A percentile compares a stretch with the other conserved stretches of the same genome.
These are phyloP conservation scores for Monosporascus sp. DNA, from an alignment of 2,329 filamentous ascomycete genomes.

Conservation along the genomic window DNA sequence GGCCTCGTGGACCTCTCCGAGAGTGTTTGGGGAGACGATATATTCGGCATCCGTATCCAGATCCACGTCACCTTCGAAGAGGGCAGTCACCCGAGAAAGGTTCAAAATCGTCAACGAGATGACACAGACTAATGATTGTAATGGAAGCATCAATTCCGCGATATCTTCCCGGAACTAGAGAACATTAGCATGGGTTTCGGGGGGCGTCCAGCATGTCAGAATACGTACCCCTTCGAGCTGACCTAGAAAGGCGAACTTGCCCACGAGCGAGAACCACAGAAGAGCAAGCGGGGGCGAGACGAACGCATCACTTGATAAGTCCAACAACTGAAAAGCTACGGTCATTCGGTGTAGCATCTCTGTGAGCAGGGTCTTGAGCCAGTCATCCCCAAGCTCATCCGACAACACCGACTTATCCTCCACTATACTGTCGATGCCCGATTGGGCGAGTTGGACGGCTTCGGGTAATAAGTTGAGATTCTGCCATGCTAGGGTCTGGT, in stretches of 20 bases:
- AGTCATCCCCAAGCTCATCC: conserved; percentile 20
- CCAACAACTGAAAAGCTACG: conserved; percentile 65
- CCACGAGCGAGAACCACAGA: conserved; percentile 72
- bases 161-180: conserved; percentile 14
- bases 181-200: conserved; percentile 30
- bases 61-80: conserved; percentile 47
- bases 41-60: conserved; percentile 47
- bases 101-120: conserved; percentile 71
- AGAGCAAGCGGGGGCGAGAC: conserved; percentile 54
- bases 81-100: conserved; percentile 50
- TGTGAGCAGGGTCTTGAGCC: conserved; percentile 35
- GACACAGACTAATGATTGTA: conserved; percentile 65
- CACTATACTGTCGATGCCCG: conserved; percentile 43
- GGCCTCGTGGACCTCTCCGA: conserved; percentile 70
- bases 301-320: conserved; percentile 50
- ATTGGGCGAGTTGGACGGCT: conserved; percentile 45
- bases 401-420: conserved; percentile 37
- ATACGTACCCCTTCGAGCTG: conserved; percentile 50
- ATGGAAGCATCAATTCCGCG: conserved; percentile 49
- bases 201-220: neutral
- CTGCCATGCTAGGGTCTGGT: conserved; percentile 39
- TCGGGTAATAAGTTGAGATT: conserved; percentile 43
- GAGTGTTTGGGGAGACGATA: conserved; percentile 61
- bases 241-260: conserved; percentile 64
- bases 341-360: conserved; percentile 72